A percentile compares a stretch with the other conserved stretches of the same genome.
Evolutionary conservation across 257 asterid species (phyloP).

Genomic region (Nyctanthes arbortristis): DNA sequence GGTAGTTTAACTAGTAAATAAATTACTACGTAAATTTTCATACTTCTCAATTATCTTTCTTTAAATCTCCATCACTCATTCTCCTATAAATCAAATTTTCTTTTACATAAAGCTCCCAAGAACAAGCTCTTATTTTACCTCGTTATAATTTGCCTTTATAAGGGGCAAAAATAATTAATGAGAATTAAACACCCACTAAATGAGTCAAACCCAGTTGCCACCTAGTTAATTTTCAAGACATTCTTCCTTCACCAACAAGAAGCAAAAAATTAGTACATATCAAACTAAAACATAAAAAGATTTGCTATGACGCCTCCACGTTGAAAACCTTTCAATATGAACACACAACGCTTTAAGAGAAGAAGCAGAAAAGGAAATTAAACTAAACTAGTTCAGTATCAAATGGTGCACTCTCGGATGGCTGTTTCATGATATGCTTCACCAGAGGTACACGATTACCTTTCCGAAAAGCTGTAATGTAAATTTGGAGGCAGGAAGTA

Average conservation of each 20-base stretch:
- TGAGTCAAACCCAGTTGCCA: neutral
- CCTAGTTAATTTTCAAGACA: neutral
- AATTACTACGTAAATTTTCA: too few species aligned
- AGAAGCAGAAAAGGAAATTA: conserved; percentile 3
- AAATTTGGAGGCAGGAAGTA: conserved; percentile 20
- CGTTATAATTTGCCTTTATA: too few species aligned
- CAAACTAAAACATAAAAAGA: neutral
- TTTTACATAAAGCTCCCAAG: too few species aligned
- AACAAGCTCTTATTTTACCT: too few species aligned
- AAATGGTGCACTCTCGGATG: neutral
- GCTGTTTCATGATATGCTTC: neutral
- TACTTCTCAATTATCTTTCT: too few species aligned
- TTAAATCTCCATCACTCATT: too few species aligned
- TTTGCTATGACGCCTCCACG: neutral
- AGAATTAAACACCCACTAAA: too few species aligned
- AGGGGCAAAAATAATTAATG: too few species aligned
- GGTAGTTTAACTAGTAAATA: too few species aligned
- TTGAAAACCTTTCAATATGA: neutral
- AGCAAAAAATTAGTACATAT: neutral
- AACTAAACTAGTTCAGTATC: neutral
- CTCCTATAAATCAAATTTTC: too few species aligned
- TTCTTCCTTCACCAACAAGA: neutral
- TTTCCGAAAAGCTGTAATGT: neutral
- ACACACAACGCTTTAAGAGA: neutral
- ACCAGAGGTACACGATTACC: neutral